Conservation (phyloP, 495 filamentous ascomycete genomes). For the Xylaria grammica region DNA sequence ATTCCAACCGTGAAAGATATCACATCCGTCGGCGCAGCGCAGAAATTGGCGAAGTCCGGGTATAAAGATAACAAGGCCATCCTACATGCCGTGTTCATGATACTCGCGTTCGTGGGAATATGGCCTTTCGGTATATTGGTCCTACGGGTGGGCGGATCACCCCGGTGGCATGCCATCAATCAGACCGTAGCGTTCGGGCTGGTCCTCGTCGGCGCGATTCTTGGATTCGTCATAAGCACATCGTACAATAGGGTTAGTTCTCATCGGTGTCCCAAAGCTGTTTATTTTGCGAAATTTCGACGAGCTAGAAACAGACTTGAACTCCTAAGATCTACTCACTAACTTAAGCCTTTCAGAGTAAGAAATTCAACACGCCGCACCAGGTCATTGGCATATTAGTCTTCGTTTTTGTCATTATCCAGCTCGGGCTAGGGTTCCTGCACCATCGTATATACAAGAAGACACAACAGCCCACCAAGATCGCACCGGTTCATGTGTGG, state of each 20-base stretch:
- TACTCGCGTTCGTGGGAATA: slow-evolving; percentile 55
- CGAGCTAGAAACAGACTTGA: background rate
- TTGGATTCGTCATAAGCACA: slow-evolving; percentile 56
- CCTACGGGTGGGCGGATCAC: slow-evolving; percentile 50
- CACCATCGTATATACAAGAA: slow-evolving; percentile 56
- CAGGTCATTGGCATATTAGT: slow-evolving; percentile 64
- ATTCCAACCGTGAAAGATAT: slow-evolving; percentile 30
- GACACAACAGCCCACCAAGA: slow-evolving; percentile 47
- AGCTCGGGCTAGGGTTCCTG: slow-evolving; percentile 54
- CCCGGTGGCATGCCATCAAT: slow-evolving; percentile 55
- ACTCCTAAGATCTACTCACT: slow-evolving; percentile 11
- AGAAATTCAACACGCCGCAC: slow-evolving; percentile 57
- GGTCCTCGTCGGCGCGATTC: slow-evolving; percentile 51
- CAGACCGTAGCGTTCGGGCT: slow-evolving; percentile 51
- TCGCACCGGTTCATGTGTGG: slow-evolving; percentile 55
- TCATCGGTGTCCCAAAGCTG: background rate
- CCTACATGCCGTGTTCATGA: slow-evolving; percentile 60
- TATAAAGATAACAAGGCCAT: slow-evolving; percentile 32
- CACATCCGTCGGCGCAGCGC: slow-evolving; percentile 28
- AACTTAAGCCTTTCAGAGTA: slow-evolving; percentile 42
- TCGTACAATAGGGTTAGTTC: slow-evolving; percentile 57
- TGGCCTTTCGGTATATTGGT: slow-evolving; percentile 62
- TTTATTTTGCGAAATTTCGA: background rate
- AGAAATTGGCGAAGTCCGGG: slow-evolving; percentile 33
- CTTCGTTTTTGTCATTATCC: slow-evolving; percentile 51